Conservation (phyloP, 2,329 filamentous ascomycete species). For the Shiraia bambusicola region DNA sequence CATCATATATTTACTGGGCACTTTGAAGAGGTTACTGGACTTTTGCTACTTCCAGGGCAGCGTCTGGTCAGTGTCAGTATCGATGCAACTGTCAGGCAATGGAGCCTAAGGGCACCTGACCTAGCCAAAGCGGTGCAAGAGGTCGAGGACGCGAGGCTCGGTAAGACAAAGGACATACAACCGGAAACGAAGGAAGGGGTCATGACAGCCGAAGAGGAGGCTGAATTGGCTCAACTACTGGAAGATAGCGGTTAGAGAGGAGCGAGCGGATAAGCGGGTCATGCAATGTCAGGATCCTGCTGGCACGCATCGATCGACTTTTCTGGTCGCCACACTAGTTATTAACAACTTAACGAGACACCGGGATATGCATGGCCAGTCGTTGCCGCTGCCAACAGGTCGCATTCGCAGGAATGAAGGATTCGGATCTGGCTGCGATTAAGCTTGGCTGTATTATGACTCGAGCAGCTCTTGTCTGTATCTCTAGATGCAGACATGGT, state of each 20-base stretch:
- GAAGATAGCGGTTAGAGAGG: conserved; percentile 62
- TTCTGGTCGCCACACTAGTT: conserved; percentile 26
- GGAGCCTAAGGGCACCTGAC: conserved; percentile 68
- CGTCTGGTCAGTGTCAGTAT: conserved; percentile 79
- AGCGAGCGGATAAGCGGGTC: conserved; percentile 22
- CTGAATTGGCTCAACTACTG: conserved; percentile 89
- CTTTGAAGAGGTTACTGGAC: conserved; percentile 86
- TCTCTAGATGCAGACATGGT: conserved; percentile 5
- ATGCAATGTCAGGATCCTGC: conserved; percentile 17
- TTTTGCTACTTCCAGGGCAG: conserved; percentile 62
- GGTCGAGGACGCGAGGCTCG: conserved; percentile 52
- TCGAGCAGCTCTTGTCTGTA: conserved; percentile 1
- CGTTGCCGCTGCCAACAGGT: conserved; percentile 16
- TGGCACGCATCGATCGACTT: conserved; percentile 22
- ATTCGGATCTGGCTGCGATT: conserved; percentile 12
- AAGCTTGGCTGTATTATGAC: conserved; percentile 5
- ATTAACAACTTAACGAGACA: conserved; percentile 27
- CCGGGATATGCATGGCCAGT: conserved; percentile 24
- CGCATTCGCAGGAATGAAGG: conserved; percentile 15
- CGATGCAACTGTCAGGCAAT: conserved; percentile 82
- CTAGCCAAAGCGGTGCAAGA: conserved; percentile 58
- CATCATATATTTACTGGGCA: conserved; percentile 78
- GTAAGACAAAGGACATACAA: conserved; percentile 47
- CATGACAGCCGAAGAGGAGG: conserved; percentile 87
- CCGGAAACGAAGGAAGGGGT: conserved; percentile 53